phyloP scores from a whole-genome alignment of 495 filamentous ascomycete species.

The Paragyromitra xinjiangensis region DNA sequence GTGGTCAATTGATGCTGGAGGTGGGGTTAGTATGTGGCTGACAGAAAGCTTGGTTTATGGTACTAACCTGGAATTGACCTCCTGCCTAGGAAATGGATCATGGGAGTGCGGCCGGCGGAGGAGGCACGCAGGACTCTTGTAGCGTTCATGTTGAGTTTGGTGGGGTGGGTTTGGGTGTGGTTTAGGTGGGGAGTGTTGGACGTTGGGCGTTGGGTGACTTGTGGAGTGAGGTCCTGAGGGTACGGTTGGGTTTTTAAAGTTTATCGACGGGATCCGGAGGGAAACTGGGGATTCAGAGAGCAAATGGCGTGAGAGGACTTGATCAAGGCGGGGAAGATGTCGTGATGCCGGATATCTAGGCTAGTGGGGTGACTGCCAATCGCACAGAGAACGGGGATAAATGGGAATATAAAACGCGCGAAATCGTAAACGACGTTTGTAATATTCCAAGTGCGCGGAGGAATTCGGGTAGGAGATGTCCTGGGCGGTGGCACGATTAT shows the following conservation, averaged over 20 bases:
- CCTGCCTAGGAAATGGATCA: constrained; percentile 94
- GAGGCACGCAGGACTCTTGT: constrained; percentile 72
- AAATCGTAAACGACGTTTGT: constrained; percentile 35
- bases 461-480: constrained; percentile 19
- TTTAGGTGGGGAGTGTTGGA: not conserved
- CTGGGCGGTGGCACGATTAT: constrained; percentile 5
- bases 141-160: constrained; percentile 66
- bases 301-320: constrained; percentile 29
- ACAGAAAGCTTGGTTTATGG: constrained; percentile 6
- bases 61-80: constrained; percentile 79
- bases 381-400: constrained; percentile 1
- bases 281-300: not conserved
- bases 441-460: constrained; percentile 8
- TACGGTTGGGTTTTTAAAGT: constrained; percentile 32
- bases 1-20: constrained; percentile 75
- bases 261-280: not conserved
- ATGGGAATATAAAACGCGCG: constrained; percentile 11
- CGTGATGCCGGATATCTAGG: constrained; percentile 5
- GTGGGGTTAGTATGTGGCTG: constrained; percentile 4
- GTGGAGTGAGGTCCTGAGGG: constrained; percentile 19
- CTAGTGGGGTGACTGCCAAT: constrained; percentile 35
- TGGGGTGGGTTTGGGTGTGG: not conserved
- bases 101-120: constrained; percentile 72
- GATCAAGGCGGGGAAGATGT: constrained; percentile 28
- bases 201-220: constrained; percentile 31